A percentile compares a stretch with the other conserved stretches of the same genome.
Evolutionary conservation across 1,284 basidiomycete genomes (phyloP).

Genomic region (Taiwanofungus camphoratus): DNA sequence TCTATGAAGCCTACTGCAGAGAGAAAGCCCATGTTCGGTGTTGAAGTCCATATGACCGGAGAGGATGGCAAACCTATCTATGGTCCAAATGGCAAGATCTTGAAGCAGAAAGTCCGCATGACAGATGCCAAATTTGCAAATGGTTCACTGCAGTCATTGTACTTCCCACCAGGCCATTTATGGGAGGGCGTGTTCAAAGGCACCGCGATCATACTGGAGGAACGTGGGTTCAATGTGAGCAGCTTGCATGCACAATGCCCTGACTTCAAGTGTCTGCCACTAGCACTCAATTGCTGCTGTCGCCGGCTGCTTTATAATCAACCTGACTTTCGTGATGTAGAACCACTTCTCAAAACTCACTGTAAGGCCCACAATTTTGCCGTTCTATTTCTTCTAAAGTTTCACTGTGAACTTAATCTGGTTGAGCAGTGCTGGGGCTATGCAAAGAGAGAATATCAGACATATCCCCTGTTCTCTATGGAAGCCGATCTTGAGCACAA

Average conservation of each 20-base stretch:
- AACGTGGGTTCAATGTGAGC: not conserved
- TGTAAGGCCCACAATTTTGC: slow-evolving; percentile 1
- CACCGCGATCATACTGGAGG: slow-evolving; percentile 1
- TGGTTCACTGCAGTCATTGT: not conserved
- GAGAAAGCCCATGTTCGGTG: slow-evolving; percentile 7
- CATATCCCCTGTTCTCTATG: slow-evolving; percentile 1
- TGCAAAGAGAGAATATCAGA: slow-evolving; percentile 14
- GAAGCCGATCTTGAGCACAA: slow-evolving; percentile 14
- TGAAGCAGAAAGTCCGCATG: not conserved
- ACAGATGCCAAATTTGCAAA: not conserved
- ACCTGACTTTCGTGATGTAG: slow-evolving; percentile 4
- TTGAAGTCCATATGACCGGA: not conserved
- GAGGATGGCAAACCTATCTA: slow-evolving; percentile 1
- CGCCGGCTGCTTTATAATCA: slow-evolving; percentile 1
- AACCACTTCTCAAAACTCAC: slow-evolving; percentile 1
- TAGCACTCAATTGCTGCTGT: slow-evolving; percentile 2
- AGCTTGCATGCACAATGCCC: slow-evolving; percentile 1
- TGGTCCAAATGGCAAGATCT: not conserved
- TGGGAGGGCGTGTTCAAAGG: slow-evolving; percentile 2
- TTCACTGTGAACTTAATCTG: slow-evolving; percentile 18
- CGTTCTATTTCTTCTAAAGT: slow-evolving; percentile 15
- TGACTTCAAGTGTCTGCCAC: slow-evolving; percentile 4
- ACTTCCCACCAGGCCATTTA: not conserved
- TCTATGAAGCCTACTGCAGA: slow-evolving; percentile 14
- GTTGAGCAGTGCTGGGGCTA: slow-evolving; percentile 21